Base-by-base conservation (phyloP, 2,329 filamentous ascomycete genomes). In the Herpotrichia juniperi region DNA sequence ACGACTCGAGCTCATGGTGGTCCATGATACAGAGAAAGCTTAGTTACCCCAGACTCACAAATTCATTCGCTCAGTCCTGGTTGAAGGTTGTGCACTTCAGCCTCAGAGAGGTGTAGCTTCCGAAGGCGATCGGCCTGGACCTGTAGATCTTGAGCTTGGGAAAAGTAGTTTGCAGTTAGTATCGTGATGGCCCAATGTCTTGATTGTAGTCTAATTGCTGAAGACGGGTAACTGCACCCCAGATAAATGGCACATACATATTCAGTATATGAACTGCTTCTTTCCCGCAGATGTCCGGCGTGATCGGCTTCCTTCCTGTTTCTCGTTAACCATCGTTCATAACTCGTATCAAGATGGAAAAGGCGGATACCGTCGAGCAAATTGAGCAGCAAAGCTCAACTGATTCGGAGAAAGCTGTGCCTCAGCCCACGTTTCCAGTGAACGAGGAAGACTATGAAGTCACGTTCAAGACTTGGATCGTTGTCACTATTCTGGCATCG, bases 381-480 rank as follows among this genome's bases (percentile, higher is more conserved):
- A 40, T 40, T 14, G 37, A 40, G 21, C 37, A 40, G 19, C 11
- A 25, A 11, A 40, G 19, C 19, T 9, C 37, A 3, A 24, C 37
- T 10, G 37, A 40, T 24, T 40, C 40, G 4, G 42, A 45, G 30
- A 45, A 45, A 16, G 42, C 5, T 31, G 42, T 34, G 11, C 8
- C 28, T 32, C 42, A 45, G 10, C 26, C 26, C 9, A 16, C 25
- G 9, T 24, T 28, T 10, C 42, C 42, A 6, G 28, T 32, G 3
- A 22, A 34, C 14, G 42, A 31, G 21, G 28, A 34, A 32, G 42
- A 45, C n/a, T 31, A 45, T 14, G 7, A 47, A 19, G 51, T 54
- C 19, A 54, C 51, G 4, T 42, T 50, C n/a, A 54, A 54, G 51
- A 54, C 51, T 4, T 54, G 51, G 51, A 34, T 49, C n/a, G 50